These are phyloP conservation scores for Leersia perrieri DNA, from an alignment of 176 grass and related monocot species.

Conservation along the genomic window DNA sequence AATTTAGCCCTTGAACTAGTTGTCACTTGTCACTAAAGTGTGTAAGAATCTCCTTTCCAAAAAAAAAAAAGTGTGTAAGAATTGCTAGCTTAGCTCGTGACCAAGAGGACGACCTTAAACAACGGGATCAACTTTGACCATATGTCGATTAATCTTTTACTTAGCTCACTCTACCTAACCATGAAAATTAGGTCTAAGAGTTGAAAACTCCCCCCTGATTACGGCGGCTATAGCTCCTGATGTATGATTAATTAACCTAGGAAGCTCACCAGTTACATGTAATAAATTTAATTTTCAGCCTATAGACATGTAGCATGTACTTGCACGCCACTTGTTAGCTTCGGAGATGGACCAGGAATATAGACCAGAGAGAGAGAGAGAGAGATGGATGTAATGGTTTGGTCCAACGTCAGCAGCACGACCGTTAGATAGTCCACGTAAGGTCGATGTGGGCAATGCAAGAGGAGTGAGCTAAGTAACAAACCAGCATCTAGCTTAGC, in stretches of 20 bases:
- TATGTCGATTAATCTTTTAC: neutral
- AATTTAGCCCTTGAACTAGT: neutral
- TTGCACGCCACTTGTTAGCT: constrained; percentile 4
- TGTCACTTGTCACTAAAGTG: constrained; percentile 28
- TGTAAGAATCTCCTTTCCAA: too few species aligned
- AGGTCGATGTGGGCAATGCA: constrained; percentile 26
- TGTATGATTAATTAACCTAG: neutral
- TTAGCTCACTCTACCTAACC: neutral
- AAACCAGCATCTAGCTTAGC: neutral
- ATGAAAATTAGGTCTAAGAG: neutral
- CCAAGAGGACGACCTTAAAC: constrained; percentile 15
- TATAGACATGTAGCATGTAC: neutral
- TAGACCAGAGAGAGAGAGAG: neutral
- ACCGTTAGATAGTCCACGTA: constrained; percentile 57
- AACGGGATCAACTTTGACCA: constrained; percentile 26
- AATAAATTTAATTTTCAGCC: neutral
- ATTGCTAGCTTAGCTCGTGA: too few species aligned
- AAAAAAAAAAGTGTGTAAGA: constrained; percentile 21
- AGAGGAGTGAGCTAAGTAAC: neutral
- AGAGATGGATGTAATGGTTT: constrained; percentile 7
- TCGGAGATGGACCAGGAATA: constrained; percentile 33
- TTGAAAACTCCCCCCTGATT: constrained; percentile 16
- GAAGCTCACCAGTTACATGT: neutral
- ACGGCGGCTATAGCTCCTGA: neutral
- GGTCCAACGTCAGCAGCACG: constrained; percentile 55